A percentile compares a stretch with the other conserved stretches of the same genome.
phyloP scores from a whole-genome alignment of 2,329 filamentous ascomycete genomes.

The Trichoderma hamatum region DNA sequence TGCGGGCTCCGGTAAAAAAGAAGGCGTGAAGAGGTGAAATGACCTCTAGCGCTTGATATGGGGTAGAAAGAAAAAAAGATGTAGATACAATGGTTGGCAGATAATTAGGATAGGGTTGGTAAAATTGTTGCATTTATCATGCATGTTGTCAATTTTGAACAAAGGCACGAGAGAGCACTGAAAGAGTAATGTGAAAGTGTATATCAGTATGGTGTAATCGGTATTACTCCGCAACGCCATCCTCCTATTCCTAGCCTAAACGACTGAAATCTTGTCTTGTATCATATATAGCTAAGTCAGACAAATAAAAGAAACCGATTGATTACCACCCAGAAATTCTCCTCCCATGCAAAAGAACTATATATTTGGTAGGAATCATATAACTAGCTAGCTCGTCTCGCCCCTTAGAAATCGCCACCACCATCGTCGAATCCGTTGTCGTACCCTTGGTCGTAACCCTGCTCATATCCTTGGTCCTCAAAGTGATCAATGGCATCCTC shows the following conservation, averaged over 20 bases:
- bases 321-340: background rate
- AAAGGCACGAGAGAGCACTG: background rate
- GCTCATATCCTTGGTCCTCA: conserved; percentile 59
- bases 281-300: background rate
- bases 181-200: background rate
- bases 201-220: conserved; percentile 7
- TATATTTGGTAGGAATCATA: background rate
- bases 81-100: background rate
- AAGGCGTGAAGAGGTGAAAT: conserved; percentile 32
- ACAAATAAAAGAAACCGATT: background rate
- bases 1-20: conserved; percentile 56
- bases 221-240: conserved; percentile 18
- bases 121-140: background rate
- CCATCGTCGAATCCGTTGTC: conserved; percentile 32
- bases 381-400: background rate
- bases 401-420: conserved; percentile 27
- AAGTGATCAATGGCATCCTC: conserved; percentile 67
- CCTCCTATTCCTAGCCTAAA: conserved; percentile 10
- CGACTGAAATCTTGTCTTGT: conserved; percentile 1
- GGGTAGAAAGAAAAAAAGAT: background rate
- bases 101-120: background rate
- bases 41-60: background rate
- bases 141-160: background rate
- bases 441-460: conserved; percentile 46
- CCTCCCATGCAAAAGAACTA: background rate